phyloP scores from a whole-genome alignment of 805 yeast genomes.

The Candida fluviatilis region DNA sequence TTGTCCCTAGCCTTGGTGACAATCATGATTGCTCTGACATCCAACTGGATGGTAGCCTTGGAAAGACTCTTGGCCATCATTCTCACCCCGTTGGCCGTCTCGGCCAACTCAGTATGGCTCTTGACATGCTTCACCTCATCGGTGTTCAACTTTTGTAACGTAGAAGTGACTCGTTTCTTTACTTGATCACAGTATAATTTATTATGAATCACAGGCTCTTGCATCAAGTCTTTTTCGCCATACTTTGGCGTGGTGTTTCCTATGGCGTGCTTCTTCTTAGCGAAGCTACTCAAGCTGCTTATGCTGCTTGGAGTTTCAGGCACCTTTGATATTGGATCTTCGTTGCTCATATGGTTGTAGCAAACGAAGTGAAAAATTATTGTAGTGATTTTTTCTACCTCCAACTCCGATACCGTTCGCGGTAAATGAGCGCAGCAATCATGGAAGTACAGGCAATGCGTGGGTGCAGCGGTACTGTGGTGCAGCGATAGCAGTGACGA shows the following conservation, averaged over 20 bases:
- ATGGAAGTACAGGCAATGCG: too few species aligned
- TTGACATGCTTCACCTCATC: conserved; percentile 52
- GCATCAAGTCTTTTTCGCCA: conserved; percentile 1
- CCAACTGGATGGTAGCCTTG: conserved; percentile 67
- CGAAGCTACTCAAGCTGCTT: not conserved
- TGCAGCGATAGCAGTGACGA: too few species aligned
- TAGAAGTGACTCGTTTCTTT: conserved; percentile 9
- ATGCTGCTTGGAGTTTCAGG: not conserved
- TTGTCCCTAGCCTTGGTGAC: conserved; percentile 90
- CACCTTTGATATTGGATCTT: not conserved
- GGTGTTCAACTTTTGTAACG: conserved; percentile 22
- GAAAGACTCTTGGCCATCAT: conserved; percentile 67
- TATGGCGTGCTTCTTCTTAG: conserved; percentile 2
- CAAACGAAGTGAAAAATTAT: too few species aligned
- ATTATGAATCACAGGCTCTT: conserved; percentile 25
- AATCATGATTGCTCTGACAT: conserved; percentile 67
- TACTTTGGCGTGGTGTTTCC: conserved; percentile 3
- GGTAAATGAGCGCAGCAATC: too few species aligned
- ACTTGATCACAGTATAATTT: conserved; percentile 25
- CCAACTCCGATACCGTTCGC: too few species aligned
- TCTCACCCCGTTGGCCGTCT: conserved; percentile 78
- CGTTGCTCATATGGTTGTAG: too few species aligned
- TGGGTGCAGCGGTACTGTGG: too few species aligned
- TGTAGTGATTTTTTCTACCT: too few species aligned
- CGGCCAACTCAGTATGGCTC: conserved; percentile 72